Base-by-base conservation (phyloP, 2,329 filamentous ascomycete species). In the Aspergillus oerlinghausenensis region DNA sequence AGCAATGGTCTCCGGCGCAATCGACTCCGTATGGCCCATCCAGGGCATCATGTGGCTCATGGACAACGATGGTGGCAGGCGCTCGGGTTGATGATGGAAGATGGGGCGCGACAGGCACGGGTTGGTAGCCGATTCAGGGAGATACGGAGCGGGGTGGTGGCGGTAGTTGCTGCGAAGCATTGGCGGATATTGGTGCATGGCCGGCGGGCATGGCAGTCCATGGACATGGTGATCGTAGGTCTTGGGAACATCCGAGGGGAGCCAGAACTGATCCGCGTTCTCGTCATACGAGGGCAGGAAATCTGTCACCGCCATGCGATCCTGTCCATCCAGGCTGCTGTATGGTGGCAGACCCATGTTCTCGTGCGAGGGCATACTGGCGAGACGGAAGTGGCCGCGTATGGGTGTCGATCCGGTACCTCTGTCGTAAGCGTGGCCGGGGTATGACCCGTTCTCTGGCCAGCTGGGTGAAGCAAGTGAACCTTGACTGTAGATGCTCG, bases 101-200 rank as follows among this genome's bases (percentile, higher is more conserved):
- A 75, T 75, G 2, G 73, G 67, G 25, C 72, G 67, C 40, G 73
- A 74, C 40, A 75, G 54, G 42, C 73, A 75, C 1, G 73, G 73
- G 49, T 75, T 75, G 28, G 72, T 72, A 4, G 65, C 66, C 3
- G 73, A 73, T 38, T 74, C 73, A 1, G 73, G 71, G n/a, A 75
- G 60, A 50, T 73, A 75, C 4, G 65, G 58, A 4, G 65, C 55
- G 45, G 65, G 65, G 49, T 69, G 68, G 6, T 68, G 67, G 17
- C 69, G 71, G 54, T 74, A 72, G 57, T 68, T 67, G 55, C 67
- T 69, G 28, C 72, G 71, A 10, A 63, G 61, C 71, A 74, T 72
- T 3, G 67, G 65, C 26, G 67, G 65, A 51, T 74, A 75, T 35
- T 72, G 70, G 7, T 64, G 63, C 70, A 74, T 71, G 3, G 63